Evolutionary conservation across 768 basidiomycete species (phyloP), one percentile per base, ranked within the genome.

Genomic region (Termitomyces heimii): DNA sequence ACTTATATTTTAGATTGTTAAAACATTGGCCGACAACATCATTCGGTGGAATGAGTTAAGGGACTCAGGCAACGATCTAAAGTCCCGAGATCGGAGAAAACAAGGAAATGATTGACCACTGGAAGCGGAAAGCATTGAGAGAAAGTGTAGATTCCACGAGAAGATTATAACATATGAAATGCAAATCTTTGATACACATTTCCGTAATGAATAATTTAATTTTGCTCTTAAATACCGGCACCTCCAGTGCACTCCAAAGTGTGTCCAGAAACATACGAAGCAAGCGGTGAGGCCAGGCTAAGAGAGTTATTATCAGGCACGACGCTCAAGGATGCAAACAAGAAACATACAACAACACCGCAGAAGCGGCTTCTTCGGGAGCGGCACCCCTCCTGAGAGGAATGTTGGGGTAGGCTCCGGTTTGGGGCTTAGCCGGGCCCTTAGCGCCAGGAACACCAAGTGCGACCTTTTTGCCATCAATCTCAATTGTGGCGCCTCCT

Each of bases 161-260:
- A 20, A 40, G 39, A 40, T 40, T 40, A 40, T 40, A 39, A 39
- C 39, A 40, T 40, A 22, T 39, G 26, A 39, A 46, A 28, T 52
- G 50, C 3, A 13, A 52, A 39, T 52, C 35, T 34, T 29, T 5
- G 51, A 28, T 40, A 52, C 51, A 52, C 5, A n/a, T 37, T 37
- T 50, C 24, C 16, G 12, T 39, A 51, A 6, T 28, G 12, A 26
- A 28, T 52, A 52, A 51, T 29, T 45, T 45, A 44, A 29, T 45
- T 42, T 45, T 54, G 31, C 10, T 37, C n/a, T 71, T 69, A 89
- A 55, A 92, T 91, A 37, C 89, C 89, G 54, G 78, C 77, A 42
- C 92, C 92, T 34, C 91, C 91, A 37, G 91, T 92, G 22, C 89
- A 88, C 69, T 92, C 89, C 54, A 93, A 74, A 16, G 89, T 92